phyloP scores from a whole-genome alignment of 139 green algal genomes.

The Picochlorum sp. region DNA sequence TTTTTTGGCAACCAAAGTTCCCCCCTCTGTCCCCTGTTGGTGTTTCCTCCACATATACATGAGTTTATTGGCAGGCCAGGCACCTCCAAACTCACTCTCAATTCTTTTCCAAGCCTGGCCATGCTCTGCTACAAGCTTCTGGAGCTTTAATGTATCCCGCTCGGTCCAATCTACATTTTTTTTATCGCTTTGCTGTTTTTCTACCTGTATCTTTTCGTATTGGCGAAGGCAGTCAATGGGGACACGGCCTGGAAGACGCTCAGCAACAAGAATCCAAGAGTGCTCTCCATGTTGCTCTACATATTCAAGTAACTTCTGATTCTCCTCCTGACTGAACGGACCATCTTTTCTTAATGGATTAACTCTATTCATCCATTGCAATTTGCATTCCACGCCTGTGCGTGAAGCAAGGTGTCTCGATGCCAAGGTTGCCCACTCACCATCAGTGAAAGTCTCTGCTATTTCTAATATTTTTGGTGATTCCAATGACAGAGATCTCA shows the following conservation, averaged over 20 bases:
- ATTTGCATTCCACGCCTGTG: constrained; percentile 13
- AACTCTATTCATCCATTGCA: constrained; percentile 26
- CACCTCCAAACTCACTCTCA: constrained; percentile 20
- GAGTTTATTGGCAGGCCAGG: constrained; percentile 12
- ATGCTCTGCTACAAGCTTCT: constrained; percentile 15
- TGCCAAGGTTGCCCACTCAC: constrained; percentile 19
- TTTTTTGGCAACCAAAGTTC: neutral
- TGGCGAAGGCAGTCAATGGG: constrained; percentile 6
- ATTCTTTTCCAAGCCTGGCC: constrained; percentile 24
- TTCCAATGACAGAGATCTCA: constrained; percentile 7
- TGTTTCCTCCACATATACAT: constrained; percentile 33
- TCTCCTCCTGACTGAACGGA: constrained; percentile 12
- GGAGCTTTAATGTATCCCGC: constrained; percentile 14
- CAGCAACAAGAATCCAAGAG: constrained; percentile 2
- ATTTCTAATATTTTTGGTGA: constrained; percentile 13
- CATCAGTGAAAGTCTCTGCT: constrained; percentile 8
- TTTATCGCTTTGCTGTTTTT: neutral
- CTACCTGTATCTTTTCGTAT: neutral
- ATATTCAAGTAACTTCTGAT: constrained; percentile 3
- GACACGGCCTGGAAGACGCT: neutral
- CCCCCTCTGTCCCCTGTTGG: constrained; percentile 4
- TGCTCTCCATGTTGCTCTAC: constrained; percentile 6
- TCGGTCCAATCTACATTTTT: neutral
- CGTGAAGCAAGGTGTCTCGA: constrained; percentile 5
- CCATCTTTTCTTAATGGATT: constrained; percentile 1